A percentile compares a stretch with the other conserved stretches of the same genome.
Conservation (phyloP, 441 rosid species). For the Flueggea neowawraea region DNA sequence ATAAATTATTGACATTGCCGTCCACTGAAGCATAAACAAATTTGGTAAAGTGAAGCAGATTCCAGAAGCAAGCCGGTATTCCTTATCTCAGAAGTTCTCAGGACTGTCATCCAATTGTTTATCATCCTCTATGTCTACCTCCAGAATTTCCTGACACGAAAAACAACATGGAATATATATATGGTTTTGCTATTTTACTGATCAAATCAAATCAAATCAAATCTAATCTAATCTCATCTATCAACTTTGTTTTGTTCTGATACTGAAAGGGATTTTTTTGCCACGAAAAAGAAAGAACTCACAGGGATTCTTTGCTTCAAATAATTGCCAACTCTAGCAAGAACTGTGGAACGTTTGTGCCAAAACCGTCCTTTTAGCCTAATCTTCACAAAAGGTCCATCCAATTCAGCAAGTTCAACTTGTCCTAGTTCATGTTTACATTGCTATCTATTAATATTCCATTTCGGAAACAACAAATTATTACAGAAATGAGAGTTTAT, state of each 20-base stretch:
- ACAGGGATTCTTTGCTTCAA: conserved; percentile 93
- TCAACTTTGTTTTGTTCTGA: no score
- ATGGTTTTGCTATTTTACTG: neutral
- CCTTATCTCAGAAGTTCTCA: conserved; percentile 55
- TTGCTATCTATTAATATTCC: neutral
- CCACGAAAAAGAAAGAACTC: conserved; percentile 13
- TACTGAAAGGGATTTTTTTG: no score
- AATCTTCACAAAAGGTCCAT: conserved; percentile 91
- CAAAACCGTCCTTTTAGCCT: conserved; percentile 86
- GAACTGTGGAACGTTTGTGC: conserved; percentile 74
- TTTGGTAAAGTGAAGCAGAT: neutral
- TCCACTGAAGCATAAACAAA: neutral
- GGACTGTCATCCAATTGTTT: conserved; percentile 91
- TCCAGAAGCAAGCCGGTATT: no score
- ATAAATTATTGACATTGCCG: no score
- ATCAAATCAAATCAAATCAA: neutral
- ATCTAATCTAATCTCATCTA: no score
- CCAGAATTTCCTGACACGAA: conserved; percentile 61
- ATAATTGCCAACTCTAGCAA: conserved; percentile 85
- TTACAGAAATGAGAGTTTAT: neutral
- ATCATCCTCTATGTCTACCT: conserved; percentile 90
- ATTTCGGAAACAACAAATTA: neutral
- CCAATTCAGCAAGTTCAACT: conserved; percentile 81
- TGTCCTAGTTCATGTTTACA: conserved; percentile 29
- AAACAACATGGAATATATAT: neutral